Conservation (phyloP, 1,284 basidiomycete species). For the Ceratobasidium sp. region DNA sequence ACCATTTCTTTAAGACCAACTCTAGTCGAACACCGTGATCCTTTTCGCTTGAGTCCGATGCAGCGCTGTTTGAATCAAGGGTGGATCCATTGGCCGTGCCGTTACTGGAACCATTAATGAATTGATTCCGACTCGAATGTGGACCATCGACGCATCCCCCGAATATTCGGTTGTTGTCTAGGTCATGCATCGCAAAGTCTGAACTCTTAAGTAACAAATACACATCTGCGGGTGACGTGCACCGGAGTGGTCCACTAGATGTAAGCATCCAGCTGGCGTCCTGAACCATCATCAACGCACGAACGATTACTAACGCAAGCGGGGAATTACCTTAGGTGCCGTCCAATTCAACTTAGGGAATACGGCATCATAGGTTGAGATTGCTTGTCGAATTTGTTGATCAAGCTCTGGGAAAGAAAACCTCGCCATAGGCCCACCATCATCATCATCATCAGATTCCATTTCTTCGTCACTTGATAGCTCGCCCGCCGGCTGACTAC, state of each 20-base stretch:
- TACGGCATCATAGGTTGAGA: constrained; percentile 76
- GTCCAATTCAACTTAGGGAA: constrained; percentile 97
- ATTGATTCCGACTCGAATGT: constrained; percentile 41
- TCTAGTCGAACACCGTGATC: constrained; percentile 64
- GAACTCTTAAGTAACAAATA: constrained; percentile 93
- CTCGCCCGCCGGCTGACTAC: constrained; percentile 51
- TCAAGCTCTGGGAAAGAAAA: constrained; percentile 82
- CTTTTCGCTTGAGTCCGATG: background rate
- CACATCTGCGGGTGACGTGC: constrained; percentile 84
- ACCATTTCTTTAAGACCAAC: constrained; percentile 92
- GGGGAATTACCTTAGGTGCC: constrained; percentile 76
- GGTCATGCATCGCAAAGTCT: constrained; percentile 85
- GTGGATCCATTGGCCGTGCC: background rate
- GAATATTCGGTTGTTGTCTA: constrained; percentile 66
- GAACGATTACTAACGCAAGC: background rate
- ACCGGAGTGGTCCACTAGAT: constrained; percentile 82
- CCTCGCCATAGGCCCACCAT: constrained; percentile 44
- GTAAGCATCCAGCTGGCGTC: constrained; percentile 93
- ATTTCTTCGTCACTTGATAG: constrained; percentile 63
- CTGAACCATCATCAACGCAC: constrained; percentile 52
- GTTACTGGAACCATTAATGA: constrained; percentile 32
- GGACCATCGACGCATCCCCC: constrained; percentile 57
- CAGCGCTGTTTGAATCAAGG: background rate
- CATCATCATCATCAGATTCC: constrained; percentile 44
- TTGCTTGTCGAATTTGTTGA: constrained; percentile 67